phyloP scores from a whole-genome alignment of 805 yeast species.

The Candida loeiensis region DNA sequence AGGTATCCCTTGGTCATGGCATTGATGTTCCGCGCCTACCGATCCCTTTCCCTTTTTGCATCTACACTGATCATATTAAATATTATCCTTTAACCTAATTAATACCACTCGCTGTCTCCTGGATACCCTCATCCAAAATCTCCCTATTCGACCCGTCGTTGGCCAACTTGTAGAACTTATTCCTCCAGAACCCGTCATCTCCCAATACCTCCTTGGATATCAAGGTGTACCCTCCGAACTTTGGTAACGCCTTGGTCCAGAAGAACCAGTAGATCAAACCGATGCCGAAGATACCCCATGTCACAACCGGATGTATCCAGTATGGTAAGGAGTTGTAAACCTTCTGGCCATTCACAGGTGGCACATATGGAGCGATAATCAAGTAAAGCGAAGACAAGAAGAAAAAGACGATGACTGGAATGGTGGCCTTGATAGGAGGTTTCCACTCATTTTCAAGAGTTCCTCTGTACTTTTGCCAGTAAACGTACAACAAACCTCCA shows the following conservation, averaged over 20 bases:
- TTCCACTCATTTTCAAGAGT: constrained; percentile 47
- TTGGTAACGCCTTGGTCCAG: constrained; percentile 60
- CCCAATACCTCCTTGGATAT: constrained; percentile 54
- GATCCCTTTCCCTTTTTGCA: too few relatives aligned
- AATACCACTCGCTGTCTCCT: neutral
- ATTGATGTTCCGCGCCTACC: too few relatives aligned
- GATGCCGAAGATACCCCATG: constrained; percentile 67
- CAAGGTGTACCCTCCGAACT: constrained; percentile 48
- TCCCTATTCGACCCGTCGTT: constrained; percentile 13
- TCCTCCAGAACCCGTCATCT: constrained; percentile 71
- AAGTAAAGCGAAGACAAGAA: constrained; percentile 62
- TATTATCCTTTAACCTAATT: neutral
- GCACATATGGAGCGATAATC: constrained; percentile 74
- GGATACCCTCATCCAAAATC: constrained; percentile 3
- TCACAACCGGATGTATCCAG: constrained; percentile 77
- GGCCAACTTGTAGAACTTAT: constrained; percentile 44
- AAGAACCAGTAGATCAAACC: constrained; percentile 66
- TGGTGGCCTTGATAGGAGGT: constrained; percentile 67
- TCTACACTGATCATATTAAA: too few relatives aligned
- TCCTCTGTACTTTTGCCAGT: constrained; percentile 50
- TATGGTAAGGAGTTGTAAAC: constrained; percentile 73
- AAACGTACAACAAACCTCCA: constrained; percentile 56
- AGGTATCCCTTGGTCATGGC: too few relatives aligned
- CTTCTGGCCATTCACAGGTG: constrained; percentile 62
- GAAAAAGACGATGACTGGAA: constrained; percentile 63